Evolutionary conservation across 371 early-diverging fungal genomes (phyloP).

Genomic region (Lichtheimia ramosa): DNA sequence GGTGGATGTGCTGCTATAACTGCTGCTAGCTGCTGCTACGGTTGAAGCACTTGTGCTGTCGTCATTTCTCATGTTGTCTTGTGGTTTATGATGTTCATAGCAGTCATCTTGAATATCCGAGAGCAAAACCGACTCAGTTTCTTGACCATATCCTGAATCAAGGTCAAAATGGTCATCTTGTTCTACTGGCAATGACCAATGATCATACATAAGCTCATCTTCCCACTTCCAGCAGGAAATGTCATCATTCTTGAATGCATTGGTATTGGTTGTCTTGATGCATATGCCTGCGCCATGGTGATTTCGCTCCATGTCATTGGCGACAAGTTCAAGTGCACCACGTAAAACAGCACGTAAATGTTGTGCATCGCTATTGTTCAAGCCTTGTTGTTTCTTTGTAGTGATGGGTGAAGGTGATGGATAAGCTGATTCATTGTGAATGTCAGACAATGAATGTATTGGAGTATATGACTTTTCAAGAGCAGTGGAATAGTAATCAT

Average conservation of each 20-base stretch:
- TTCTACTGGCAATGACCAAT: neutral
- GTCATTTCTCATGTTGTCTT: neutral
- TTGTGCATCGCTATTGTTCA: constrained; percentile 4
- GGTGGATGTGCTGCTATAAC: neutral
- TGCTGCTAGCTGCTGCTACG: neutral
- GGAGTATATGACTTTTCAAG: constrained; percentile 27
- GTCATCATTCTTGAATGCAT: neutral
- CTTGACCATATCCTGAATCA: neutral
- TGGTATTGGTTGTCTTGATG: neutral
- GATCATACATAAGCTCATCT: constrained; percentile 14
- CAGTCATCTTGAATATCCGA: neutral
- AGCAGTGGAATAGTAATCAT: constrained; percentile 37
- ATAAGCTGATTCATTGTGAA: constrained; percentile 6
- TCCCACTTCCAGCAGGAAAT: constrained; percentile 17
- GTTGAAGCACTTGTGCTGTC: neutral
- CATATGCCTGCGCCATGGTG: neutral
- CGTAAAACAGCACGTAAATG: constrained; percentile 26
- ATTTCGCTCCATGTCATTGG: constrained; percentile 27
- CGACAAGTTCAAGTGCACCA: constrained; percentile 27
- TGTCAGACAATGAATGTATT: constrained; percentile 19
- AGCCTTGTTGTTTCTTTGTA: neutral
- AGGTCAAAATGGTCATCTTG: neutral
- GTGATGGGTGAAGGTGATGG: neutral
- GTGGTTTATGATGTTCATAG: neutral
- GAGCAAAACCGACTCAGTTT: neutral